A percentile compares a stretch with the other conserved stretches of the same genome.
Evolutionary conservation across 2,329 filamentous ascomycete species (phyloP).

Genomic region (Colletotrichum theobromicola): DNA sequence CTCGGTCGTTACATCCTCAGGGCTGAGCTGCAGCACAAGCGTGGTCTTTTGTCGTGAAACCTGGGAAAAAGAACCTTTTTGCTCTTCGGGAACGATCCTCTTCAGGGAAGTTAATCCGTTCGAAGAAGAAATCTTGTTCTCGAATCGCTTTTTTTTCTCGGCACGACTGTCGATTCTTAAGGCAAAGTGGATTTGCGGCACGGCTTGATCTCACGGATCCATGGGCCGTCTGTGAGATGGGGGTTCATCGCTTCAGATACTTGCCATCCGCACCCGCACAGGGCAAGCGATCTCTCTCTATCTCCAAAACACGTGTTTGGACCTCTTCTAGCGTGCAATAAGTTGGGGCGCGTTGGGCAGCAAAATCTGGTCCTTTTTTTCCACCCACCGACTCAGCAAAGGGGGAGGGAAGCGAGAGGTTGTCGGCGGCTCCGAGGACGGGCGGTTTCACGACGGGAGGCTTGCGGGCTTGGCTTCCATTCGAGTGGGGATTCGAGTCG

Average conservation of each 20-base stretch:
- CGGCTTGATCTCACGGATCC: not conserved
- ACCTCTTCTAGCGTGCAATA: not conserved
- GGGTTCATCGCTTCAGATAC: not conserved
- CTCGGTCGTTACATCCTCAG: not conserved
- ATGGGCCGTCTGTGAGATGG: not conserved
- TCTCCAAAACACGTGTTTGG: not conserved
- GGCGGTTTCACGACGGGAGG: not conserved
- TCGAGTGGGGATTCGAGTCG: not conserved
- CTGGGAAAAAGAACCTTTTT: not conserved
- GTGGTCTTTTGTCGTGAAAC: not conserved
- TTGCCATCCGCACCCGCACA: not conserved
- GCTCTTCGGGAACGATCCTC: not conserved
- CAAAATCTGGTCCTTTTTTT: not conserved
- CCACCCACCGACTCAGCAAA: not conserved
- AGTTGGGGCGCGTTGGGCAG: not conserved
- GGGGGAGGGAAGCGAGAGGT: not conserved
- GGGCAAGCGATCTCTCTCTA: not conserved
- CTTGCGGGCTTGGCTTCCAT: not conserved
- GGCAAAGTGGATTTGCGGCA: not conserved
- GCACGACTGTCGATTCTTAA: not conserved
- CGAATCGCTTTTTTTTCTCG: not conserved
- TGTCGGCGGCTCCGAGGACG: not conserved
- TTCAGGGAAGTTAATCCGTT: not conserved
- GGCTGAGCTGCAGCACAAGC: not conserved
- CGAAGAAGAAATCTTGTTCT: not conserved